phyloP scores from a whole-genome alignment of 2,329 filamentous ascomycete genomes.

The Pyrenophora seminiperda region DNA sequence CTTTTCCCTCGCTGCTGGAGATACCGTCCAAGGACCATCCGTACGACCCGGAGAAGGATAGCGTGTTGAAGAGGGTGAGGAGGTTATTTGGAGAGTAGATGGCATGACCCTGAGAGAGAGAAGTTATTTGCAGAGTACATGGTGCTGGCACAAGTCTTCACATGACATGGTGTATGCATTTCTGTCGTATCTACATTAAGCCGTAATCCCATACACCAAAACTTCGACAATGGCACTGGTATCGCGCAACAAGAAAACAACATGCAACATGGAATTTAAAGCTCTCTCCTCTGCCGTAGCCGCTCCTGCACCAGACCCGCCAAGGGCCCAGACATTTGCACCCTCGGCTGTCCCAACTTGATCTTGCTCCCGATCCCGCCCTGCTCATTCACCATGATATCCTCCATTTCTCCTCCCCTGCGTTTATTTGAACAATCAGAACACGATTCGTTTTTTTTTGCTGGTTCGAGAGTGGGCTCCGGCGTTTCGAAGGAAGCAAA shows the following conservation, averaged over 20 bases:
- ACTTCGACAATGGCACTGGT: slow-evolving; percentile 19
- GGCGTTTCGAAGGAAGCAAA: too few species aligned
- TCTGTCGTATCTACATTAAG: slow-evolving; percentile 31
- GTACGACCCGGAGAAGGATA: slow-evolving; percentile 98
- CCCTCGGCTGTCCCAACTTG: slow-evolving; percentile 40
- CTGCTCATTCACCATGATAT: slow-evolving; percentile 1
- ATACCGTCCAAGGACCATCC: slow-evolving; percentile 99
- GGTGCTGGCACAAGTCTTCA: not conserved
- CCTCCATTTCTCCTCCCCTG: slow-evolving; percentile 9
- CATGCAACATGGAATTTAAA: slow-evolving; percentile 26
- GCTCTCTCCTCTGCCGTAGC: slow-evolving; percentile 35
- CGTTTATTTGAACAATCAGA: slow-evolving; percentile 20
- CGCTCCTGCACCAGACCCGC: slow-evolving; percentile 43
- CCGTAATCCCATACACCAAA: slow-evolving; percentile 13
- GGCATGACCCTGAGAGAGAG: slow-evolving; percentile 95
- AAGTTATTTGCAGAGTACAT: slow-evolving; percentile 72
- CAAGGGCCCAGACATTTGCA: slow-evolving; percentile 43
- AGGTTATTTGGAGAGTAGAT: slow-evolving; percentile 72
- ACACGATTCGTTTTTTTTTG: slow-evolving; percentile 15
- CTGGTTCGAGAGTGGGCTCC: too few species aligned
- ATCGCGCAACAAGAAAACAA: slow-evolving; percentile 20
- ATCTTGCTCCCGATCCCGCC: slow-evolving; percentile 19
- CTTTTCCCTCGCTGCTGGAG: slow-evolving; percentile 94
- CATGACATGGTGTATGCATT: slow-evolving; percentile 3
- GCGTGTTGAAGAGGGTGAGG: slow-evolving; percentile 85